Conservation (phyloP, 352 stramenopile genomes). For the Pythium vanterpoolii region DNA sequence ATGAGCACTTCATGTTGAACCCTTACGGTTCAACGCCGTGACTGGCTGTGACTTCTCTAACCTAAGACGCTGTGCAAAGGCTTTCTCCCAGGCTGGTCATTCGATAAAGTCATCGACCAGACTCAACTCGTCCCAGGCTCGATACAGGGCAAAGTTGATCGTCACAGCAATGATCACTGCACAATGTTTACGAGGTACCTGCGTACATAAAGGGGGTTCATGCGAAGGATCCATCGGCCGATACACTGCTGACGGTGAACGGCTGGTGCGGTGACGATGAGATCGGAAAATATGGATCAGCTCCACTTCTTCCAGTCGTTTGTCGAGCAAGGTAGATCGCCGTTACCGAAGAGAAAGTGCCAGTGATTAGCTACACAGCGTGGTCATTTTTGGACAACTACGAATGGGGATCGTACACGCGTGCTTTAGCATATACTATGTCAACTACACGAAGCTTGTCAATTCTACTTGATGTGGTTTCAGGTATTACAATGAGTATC, state of each 20-base stretch:
- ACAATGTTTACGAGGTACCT: slow-evolving; percentile 49
- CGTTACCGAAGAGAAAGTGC: slow-evolving; percentile 52
- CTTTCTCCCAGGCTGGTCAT: slow-evolving; percentile 33
- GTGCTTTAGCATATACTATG: no score
- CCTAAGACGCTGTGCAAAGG: slow-evolving; percentile 47
- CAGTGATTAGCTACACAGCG: slow-evolving; percentile 89
- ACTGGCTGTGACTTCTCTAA: slow-evolving; percentile 29
- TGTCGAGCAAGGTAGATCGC: slow-evolving; percentile 52
- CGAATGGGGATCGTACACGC: no score
- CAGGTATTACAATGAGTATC: no score
- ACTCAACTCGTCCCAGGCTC: slow-evolving; percentile 52
- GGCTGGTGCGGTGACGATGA: slow-evolving; percentile 61
- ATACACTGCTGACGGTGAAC: slow-evolving; percentile 70
- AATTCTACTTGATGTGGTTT: no score
- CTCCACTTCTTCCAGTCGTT: slow-evolving; percentile 52
- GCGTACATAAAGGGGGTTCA: slow-evolving; percentile 54
- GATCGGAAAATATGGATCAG: slow-evolving; percentile 54
- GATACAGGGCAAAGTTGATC: slow-evolving; percentile 40
- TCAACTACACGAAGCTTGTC: slow-evolving; percentile 48
- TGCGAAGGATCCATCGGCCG: slow-evolving; percentile 27
- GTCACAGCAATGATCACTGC: slow-evolving; percentile 35
- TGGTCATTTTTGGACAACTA: slow-evolving; percentile 94
- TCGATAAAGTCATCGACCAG: slow-evolving; percentile 50
- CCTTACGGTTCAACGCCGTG: slow-evolving; percentile 65
- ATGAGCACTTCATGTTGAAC: slow-evolving; percentile 95